These are phyloP conservation scores for Rutstroemia sp. DNA, from an alignment of 2,329 filamentous ascomycete species.

Conservation along the genomic window DNA sequence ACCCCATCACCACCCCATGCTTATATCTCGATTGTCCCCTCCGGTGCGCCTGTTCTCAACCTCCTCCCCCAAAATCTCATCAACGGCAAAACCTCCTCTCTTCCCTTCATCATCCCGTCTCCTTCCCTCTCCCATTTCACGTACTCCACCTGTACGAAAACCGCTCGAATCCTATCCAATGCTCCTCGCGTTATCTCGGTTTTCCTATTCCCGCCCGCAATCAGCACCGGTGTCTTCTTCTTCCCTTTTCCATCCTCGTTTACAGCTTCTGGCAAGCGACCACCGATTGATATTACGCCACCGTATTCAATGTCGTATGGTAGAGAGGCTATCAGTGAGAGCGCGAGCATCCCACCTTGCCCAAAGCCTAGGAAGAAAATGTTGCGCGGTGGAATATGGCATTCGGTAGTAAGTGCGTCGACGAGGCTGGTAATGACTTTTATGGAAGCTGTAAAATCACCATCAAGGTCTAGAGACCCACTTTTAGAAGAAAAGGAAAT, in stretches of 20 bases:
- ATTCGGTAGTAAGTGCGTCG: conserved; percentile 39
- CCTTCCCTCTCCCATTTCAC: conserved; percentile 63
- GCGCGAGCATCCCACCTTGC: conserved; percentile 49
- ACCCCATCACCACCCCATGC: too few relatives aligned
- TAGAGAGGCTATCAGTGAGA: conserved; percentile 32
- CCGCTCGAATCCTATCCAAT: conserved; percentile 53
- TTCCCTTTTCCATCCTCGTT: conserved; percentile 42
- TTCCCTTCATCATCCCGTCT: conserved; percentile 74
- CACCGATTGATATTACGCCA: conserved; percentile 58
- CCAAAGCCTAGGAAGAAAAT: conserved; percentile 49
- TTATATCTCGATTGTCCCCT: conserved; percentile 43
- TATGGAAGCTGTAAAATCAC: conserved; percentile 39
- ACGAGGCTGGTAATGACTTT: conserved; percentile 38
- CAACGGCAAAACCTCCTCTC: conserved; percentile 82
- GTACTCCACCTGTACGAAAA: conserved; percentile 60
- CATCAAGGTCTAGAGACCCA: conserved; percentile 46
- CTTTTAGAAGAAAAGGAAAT: conserved; percentile 45
- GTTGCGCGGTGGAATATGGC: conserved; percentile 40
- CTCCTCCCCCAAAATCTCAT: conserved; percentile 76
- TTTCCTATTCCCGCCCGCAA: conserved; percentile 48
- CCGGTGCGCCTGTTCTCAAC: conserved; percentile 46
- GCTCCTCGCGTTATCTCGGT: conserved; percentile 55
- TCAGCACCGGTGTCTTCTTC: conserved; percentile 54
- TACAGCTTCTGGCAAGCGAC: conserved; percentile 38
- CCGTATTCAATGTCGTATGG: conserved; percentile 35